These are phyloP conservation scores for Lathyrus oleraceus DNA, from an alignment of 306 rosid species.

Conservation along the genomic window DNA sequence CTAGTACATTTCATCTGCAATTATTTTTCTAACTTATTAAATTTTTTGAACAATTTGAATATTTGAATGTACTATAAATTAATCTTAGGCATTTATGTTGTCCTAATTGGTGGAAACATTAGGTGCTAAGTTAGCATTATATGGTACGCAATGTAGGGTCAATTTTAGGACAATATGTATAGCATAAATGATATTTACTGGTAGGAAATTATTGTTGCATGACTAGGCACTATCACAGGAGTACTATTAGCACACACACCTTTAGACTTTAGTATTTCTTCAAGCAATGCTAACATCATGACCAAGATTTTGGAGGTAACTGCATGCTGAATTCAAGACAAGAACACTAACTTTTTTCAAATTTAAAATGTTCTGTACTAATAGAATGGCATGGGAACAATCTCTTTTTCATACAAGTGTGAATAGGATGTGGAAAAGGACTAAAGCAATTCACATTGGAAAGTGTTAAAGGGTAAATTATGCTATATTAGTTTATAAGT, in stretches of 20 bases:
- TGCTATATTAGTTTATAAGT: no score
- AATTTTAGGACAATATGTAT: conserved; percentile 31
- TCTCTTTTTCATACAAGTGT: background rate
- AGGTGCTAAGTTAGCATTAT: conserved; percentile 43
- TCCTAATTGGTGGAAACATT: conserved; percentile 47
- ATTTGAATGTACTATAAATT: background rate
- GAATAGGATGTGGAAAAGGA: conserved; percentile 24
- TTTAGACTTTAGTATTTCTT: conserved; percentile 33
- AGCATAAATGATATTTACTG: conserved; percentile 17
- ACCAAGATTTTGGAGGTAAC: conserved; percentile 13
- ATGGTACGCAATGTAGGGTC: conserved; percentile 66
- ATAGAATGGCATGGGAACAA: background rate
- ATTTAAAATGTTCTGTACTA: background rate
- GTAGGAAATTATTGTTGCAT: conserved; percentile 43
- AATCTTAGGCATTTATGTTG: conserved; percentile 38
- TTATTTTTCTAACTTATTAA: background rate
- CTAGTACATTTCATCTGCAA: background rate
- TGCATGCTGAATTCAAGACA: conserved; percentile 25
- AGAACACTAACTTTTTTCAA: conserved; percentile 19
- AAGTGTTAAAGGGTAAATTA: background rate
- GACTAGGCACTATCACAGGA: conserved; percentile 43
- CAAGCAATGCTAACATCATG: conserved; percentile 37
- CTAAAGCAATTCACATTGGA: background rate
- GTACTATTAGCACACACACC: conserved; percentile 9
- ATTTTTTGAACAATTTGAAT: conserved; percentile 22